These are phyloP conservation scores for Magnolia kwangsiensis DNA, from an alignment of 164 flowering plant genomes.

Conservation along the genomic window DNA sequence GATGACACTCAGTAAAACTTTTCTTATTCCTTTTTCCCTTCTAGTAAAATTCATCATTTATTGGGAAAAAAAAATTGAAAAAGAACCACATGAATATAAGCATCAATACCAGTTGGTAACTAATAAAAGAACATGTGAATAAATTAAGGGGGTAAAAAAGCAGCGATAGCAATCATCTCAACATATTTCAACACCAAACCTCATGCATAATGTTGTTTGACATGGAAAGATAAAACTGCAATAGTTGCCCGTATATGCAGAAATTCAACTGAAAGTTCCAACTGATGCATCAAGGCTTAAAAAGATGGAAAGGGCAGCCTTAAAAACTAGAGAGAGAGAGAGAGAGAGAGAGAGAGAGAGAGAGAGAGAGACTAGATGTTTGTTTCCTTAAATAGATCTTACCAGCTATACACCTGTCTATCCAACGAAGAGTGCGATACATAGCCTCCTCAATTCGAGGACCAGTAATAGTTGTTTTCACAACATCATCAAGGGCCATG, in stretches of 20 bases:
- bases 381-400: background rate
- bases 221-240: background rate
- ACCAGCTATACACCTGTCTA: constrained; percentile 97
- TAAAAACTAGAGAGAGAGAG: too few species aligned
- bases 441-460: constrained; percentile 96
- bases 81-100: too few species aligned
- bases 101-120: too few species aligned
- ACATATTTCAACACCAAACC: background rate
- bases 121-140: too few species aligned
- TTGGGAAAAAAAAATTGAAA: too few species aligned
- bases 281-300: background rate
- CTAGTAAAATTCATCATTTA: too few species aligned
- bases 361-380: background rate
- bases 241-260: background rate
- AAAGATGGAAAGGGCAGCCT: background rate
- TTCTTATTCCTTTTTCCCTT: too few species aligned
- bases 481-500: constrained; percentile 99
- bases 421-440: constrained; percentile 98
- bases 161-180: too few species aligned
- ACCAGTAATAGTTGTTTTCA: constrained; percentile 85
- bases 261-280: background rate
- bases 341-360: background rate
- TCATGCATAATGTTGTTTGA: background rate
- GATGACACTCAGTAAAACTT: too few species aligned
- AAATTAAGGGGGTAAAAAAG: too few species aligned